Base-by-base conservation (phyloP, 192 early-diverging fungal species). In the Podila verticillata region DNA sequence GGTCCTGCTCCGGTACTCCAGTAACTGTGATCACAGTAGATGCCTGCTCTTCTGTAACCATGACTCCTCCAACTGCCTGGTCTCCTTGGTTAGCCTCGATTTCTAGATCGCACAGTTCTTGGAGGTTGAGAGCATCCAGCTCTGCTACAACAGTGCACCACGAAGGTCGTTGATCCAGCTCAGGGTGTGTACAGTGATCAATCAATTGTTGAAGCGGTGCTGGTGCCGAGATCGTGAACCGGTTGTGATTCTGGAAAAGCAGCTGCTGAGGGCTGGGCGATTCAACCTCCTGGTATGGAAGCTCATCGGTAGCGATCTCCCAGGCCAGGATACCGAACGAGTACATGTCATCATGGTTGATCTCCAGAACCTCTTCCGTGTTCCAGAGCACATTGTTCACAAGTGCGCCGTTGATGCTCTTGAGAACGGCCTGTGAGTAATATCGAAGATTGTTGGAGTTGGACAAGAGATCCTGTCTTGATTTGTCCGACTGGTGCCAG, bases 331-430 rank as follows among this genome's bases (percentile, higher is more conserved):
- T 61, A 4, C 66, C 74, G 12, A 75, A 75, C 19, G 67, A 48
- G 57, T 69, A 75, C 74, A 75, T 75, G 57, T 70, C 74, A 48
- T 78, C 75, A 20, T 48, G 32, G 2, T 65, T 62, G n/a, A 69
- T 6, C 30, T 64, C 54, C 6, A 64, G 35, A 1, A 54, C 20
- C 30, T 48, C 39, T 34, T 32, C 32, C 34, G 1, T 36, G 0
- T 35, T 34, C 61, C 8, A n/a, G 35, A 3, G 20, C 5, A 0
- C 22, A 0, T n/a, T 59, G 9, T 59, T 32, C 20, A 24, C 61
- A 0, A n/a, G 7, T 34, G 26, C 15, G 47, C 22, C 26, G 58
- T 20, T 20, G 13, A 44, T 13, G 39, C 51, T 31, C 15, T 2
- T 44, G 7, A 75, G 61, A 4, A 36, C 34, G 1, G 29, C 31